Conservation (phyloP, 768 basidiomycete genomes). For the Hygrocybe punicea region DNA sequence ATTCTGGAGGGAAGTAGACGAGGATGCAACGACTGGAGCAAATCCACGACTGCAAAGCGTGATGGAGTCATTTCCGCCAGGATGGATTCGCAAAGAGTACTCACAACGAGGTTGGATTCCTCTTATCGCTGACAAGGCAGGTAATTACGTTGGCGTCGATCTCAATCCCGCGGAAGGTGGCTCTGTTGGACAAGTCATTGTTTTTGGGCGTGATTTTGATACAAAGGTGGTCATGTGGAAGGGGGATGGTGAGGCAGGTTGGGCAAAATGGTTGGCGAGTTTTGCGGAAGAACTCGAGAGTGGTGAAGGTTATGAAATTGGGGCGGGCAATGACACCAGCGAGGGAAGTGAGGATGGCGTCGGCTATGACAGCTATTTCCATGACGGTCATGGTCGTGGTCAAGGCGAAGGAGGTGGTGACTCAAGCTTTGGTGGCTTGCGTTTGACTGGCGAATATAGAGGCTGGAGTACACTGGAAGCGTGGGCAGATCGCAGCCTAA, state of each 20-base stretch:
- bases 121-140: conserved; percentile 86
- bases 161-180: conserved; percentile 81
- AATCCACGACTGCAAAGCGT: conserved; percentile 65
- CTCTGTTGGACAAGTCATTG: conserved; percentile 85
- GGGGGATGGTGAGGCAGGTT: conserved; percentile 87
- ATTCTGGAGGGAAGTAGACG: conserved; percentile 93
- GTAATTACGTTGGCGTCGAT: conserved; percentile 96
- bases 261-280: conserved; percentile 89
- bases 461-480: conserved; percentile 94
- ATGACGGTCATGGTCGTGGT: conserved; percentile 72
- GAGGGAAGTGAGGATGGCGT: conserved; percentile 80
- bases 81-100: conserved; percentile 86
- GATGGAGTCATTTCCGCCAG: conserved; percentile 87
- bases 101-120: conserved; percentile 97
- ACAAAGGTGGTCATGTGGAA: conserved; percentile 93
- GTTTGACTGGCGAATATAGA: conserved; percentile 79
- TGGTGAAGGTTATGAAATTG: conserved; percentile 85
- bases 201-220: conserved; percentile 99
- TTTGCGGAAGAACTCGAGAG: conserved; percentile 92
- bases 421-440: conserved; percentile 64
- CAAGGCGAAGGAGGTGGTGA: conserved; percentile 79
- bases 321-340: conserved; percentile 50
- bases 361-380: conserved; percentile 86
- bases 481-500: conserved; percentile 85
- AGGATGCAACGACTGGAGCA: conserved; percentile 80